Evolutionary conservation across 805 yeast species (phyloP).

Genomic region (Priceomyces castillae): DNA sequence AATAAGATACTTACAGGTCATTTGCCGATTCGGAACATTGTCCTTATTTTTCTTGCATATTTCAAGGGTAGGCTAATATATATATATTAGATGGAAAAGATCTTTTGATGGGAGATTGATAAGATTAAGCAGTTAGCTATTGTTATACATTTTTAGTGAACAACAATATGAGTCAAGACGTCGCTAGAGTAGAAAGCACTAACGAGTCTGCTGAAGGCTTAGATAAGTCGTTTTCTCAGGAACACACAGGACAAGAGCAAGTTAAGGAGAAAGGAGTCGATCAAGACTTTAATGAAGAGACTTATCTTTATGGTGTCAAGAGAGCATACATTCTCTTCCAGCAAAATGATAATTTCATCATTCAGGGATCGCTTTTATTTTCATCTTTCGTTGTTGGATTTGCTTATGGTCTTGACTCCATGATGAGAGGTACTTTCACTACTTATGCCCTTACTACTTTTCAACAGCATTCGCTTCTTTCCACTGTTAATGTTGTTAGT

Average conservation of each 20-base stretch:
- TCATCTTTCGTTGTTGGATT: constrained; percentile 22
- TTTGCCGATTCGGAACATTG: too few relatives aligned
- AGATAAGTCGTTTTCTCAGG: not conserved
- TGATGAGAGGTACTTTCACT: constrained; percentile 19
- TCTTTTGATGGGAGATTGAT: too few relatives aligned
- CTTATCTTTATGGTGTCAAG: constrained; percentile 3
- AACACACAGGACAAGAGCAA: too few relatives aligned
- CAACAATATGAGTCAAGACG: not conserved
- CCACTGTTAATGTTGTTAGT: constrained; percentile 27
- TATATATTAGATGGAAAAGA: too few relatives aligned
- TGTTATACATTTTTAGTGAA: too few relatives aligned
- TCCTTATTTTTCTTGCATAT: too few relatives aligned
- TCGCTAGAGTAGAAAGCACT: not conserved
- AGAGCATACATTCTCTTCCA: constrained; percentile 3
- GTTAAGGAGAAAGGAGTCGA: not conserved
- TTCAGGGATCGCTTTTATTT: constrained; percentile 3
- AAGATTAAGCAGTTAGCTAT: too few relatives aligned
- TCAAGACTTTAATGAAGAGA: not conserved
- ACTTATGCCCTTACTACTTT: constrained; percentile 25
- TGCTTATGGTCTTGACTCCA: constrained; percentile 25
- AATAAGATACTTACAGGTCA: too few relatives aligned
- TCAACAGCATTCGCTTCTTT: constrained; percentile 19
- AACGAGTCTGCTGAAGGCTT: not conserved
- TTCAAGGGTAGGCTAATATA: too few relatives aligned
- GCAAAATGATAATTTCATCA: constrained; percentile 3